Conservation (phyloP, 345 rosid species). For the Camelina neglecta region DNA sequence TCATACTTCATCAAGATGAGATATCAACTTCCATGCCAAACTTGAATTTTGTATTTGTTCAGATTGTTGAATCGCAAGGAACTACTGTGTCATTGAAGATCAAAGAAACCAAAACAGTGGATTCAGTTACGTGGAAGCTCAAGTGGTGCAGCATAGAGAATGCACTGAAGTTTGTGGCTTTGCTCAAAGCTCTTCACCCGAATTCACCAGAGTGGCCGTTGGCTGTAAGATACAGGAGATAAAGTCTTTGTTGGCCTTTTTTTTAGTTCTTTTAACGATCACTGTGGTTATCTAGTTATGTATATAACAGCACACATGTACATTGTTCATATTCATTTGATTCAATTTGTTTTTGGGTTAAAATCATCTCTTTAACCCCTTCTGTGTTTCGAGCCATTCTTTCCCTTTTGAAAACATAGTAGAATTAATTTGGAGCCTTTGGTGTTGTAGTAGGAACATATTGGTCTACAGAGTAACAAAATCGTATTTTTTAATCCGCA, state of each 20-base stretch:
- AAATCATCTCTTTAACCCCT: not conserved
- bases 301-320: slow-evolving; percentile 21
- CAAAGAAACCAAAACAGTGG: slow-evolving; percentile 11
- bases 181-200: slow-evolving; percentile 39
- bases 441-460: slow-evolving; percentile 9
- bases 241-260: not conserved
- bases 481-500: no score
- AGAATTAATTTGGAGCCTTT: not conserved
- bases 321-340: slow-evolving; percentile 39
- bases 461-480: no score
- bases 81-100: slow-evolving; percentile 35
- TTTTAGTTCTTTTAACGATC: not conserved
- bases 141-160: slow-evolving; percentile 34
- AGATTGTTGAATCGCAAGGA: slow-evolving; percentile 33
- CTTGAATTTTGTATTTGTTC: slow-evolving; percentile 24
- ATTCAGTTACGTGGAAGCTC: slow-evolving; percentile 32
- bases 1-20: not conserved
- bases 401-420: not conserved
- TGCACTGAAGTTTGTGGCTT: slow-evolving; percentile 40
- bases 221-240: slow-evolving; percentile 31
- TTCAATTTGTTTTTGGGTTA: slow-evolving; percentile 30
- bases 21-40: slow-evolving; percentile 1
- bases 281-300: not conserved
- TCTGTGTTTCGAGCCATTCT: not conserved
- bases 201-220: slow-evolving; percentile 34